phyloP scores from a whole-genome alignment of 495 filamentous ascomycete genomes.

The Niebla homalea region DNA sequence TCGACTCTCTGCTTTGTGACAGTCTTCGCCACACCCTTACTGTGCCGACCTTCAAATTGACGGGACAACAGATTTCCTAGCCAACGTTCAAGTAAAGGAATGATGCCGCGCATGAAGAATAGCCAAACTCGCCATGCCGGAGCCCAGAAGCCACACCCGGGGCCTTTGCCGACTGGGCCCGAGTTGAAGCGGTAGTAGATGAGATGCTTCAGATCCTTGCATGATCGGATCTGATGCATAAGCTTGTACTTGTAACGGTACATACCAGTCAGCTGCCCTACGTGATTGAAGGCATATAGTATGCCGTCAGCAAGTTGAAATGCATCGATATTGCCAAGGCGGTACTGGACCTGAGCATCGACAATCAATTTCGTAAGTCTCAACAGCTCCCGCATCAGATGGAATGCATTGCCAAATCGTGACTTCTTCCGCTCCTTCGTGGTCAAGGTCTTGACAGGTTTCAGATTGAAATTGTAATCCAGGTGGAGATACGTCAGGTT shows the following conservation, averaged over 20 bases:
- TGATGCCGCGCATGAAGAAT: constrained; percentile 99
- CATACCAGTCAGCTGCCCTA: constrained; percentile 98
- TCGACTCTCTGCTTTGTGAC: constrained; percentile 99
- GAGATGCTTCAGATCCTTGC: constrained; percentile 97
- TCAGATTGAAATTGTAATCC: constrained; percentile 99
- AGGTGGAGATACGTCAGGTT: constrained; percentile 97
- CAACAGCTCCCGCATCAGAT: constrained; percentile 98
- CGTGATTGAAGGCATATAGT: constrained; percentile 97
- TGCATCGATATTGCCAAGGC: constrained; percentile 94
- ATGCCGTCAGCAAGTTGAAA: constrained; percentile 99
- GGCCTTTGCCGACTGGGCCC: constrained; percentile 92
- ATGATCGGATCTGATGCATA: constrained; percentile 99
- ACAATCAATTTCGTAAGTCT: constrained; percentile 96
- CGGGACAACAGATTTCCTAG: constrained; percentile 91
- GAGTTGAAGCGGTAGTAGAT: constrained; percentile 99
- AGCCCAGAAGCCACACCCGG: constrained; percentile 98
- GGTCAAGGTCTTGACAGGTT: constrained; percentile 96
- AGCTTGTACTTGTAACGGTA: constrained; percentile 99
- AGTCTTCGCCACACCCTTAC: constrained; percentile 98
- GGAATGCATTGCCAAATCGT: constrained; percentile 97
- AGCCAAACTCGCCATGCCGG: constrained; percentile 98
- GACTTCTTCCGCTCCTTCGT: constrained; percentile 99
- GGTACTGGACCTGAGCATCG: constrained; percentile 96
- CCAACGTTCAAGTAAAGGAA: constrained; percentile 93
- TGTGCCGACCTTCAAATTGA: constrained; percentile 97